A percentile compares a stretch with the other conserved stretches of the same genome.
phyloP scores from a whole-genome alignment of 2,329 filamentous ascomycete species.

The Didymosphaeria variabile region DNA sequence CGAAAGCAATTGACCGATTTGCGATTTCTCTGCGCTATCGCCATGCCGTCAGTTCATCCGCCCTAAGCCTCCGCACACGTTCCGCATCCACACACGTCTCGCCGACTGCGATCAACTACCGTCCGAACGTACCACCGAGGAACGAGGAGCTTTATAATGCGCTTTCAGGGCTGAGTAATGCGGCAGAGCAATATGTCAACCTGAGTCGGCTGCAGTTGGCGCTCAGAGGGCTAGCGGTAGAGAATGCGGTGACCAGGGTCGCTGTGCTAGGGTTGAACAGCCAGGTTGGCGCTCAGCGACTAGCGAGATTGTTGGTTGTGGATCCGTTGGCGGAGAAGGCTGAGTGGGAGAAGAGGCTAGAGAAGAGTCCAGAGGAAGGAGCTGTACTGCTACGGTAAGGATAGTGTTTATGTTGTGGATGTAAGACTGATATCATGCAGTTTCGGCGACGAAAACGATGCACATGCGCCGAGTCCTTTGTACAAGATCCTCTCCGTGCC shows the following conservation, averaged over 20 bases:
- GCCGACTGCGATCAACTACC: conserved; percentile 62
- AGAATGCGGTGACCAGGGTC: conserved; percentile 63
- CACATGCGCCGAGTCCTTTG: conserved; percentile 59
- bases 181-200: conserved; percentile 70
- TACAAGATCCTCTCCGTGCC: conserved; percentile 70
- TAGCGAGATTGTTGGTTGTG: conserved; percentile 69
- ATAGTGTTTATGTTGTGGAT: not conserved
- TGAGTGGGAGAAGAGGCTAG: conserved; percentile 55
- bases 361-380: conserved; percentile 45
- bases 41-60: conserved; percentile 31
- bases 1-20: conserved; percentile 38
- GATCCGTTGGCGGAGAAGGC: conserved; percentile 55
- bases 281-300: conserved; percentile 65
- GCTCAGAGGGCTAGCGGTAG: conserved; percentile 68
- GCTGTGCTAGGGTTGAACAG: conserved; percentile 62
- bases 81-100: conserved; percentile 57
- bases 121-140: conserved; percentile 61
- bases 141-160: conserved; percentile 67
- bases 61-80: conserved; percentile 34
- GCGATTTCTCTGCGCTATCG: conserved; percentile 35
- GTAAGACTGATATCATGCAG: conserved; percentile 48
- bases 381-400: conserved; percentile 53
- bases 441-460: conserved; percentile 62
- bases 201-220: conserved; percentile 77
- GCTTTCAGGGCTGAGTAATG: conserved; percentile 68